Conservation (phyloP, 2,329 filamentous ascomycete species). For the Fusarium sp. region DNA sequence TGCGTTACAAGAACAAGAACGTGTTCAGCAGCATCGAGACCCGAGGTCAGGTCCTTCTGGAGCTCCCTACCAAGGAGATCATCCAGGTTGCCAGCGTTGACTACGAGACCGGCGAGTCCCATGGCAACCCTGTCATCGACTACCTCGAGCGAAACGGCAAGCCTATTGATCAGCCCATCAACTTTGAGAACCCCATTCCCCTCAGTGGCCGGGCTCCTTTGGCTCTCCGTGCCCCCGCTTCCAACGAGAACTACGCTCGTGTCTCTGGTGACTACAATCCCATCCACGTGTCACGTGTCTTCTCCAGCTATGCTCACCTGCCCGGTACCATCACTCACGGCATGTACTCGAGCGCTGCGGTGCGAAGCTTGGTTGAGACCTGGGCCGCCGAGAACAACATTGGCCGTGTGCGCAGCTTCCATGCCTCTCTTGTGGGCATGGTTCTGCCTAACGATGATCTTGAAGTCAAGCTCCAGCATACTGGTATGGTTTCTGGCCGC, state of each 20-base stretch:
- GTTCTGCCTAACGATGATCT: slow-evolving; percentile 97
- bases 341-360: slow-evolving; percentile 98
- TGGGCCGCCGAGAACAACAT: slow-evolving; percentile 99
- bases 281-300: slow-evolving; percentile 97
- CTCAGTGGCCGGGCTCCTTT: slow-evolving; percentile 93
- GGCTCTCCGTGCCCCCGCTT: slow-evolving; percentile 90
- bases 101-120: slow-evolving; percentile 91
- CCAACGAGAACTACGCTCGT: slow-evolving; percentile 97
- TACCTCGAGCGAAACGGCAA: slow-evolving; percentile 94
- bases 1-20: slow-evolving; percentile 95
- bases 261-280: slow-evolving; percentile 99
- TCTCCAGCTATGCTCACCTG: slow-evolving; percentile 94
- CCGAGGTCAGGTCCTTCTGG: slow-evolving; percentile 90
- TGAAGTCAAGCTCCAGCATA: slow-evolving; percentile 94
- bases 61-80: slow-evolving; percentile 96
- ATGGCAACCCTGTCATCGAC: slow-evolving; percentile 97
- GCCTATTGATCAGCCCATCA: slow-evolving; percentile 94
- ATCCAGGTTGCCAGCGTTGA: slow-evolving; percentile 98
- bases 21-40: slow-evolving; percentile 95
- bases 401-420: slow-evolving; percentile 96
- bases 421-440: slow-evolving; percentile 98
- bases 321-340: slow-evolving; percentile 98
- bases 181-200: slow-evolving; percentile 98
- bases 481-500: slow-evolving; percentile 97
- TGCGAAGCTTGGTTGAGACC: slow-evolving; percentile 95